Evolutionary conservation across 352 stramenopile genomes (phyloP).

Genomic region (Phytophthora aleatoria): DNA sequence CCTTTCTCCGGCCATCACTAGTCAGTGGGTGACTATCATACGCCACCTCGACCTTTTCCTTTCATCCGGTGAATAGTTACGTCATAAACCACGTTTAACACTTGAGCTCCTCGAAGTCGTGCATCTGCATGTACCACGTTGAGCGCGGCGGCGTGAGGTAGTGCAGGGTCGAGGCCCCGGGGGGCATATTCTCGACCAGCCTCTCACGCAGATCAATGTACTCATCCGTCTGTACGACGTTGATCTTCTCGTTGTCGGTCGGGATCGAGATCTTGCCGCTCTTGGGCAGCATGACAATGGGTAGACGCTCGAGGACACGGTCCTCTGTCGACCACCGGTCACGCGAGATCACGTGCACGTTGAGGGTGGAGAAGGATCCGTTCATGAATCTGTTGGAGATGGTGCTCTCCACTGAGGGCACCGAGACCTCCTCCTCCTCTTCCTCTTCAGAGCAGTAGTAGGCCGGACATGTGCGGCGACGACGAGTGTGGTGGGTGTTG

Average conservation of each 20-base stretch:
- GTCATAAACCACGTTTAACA: constrained; percentile 33
- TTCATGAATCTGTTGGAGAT: constrained; percentile 87
- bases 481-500: constrained; percentile 9
- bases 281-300: constrained; percentile 76
- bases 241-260: constrained; percentile 80
- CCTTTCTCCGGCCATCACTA: constrained; percentile 12
- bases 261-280: constrained; percentile 66
- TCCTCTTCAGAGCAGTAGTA: constrained; percentile 75
- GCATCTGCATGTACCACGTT: constrained; percentile 87
- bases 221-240: constrained; percentile 70
- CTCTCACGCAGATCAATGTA: constrained; percentile 67
- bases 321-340: constrained; percentile 75
- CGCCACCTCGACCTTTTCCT: too few species aligned
- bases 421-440: constrained; percentile 60
- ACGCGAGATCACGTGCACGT: constrained; percentile 77
- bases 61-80: too few species aligned
- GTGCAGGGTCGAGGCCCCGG: constrained; percentile 29
- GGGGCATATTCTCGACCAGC: constrained; percentile 51
- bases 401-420: constrained; percentile 73
- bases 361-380: constrained; percentile 74
- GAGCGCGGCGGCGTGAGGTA: constrained; percentile 77
- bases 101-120: constrained; percentile 67
- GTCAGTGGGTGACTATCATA: background rate
- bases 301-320: constrained; percentile 56
- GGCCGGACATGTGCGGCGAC: constrained; percentile 46